These are phyloP conservation scores for Stellera chamaejasme DNA, from an alignment of 345 rosid species.

Conservation along the genomic window DNA sequence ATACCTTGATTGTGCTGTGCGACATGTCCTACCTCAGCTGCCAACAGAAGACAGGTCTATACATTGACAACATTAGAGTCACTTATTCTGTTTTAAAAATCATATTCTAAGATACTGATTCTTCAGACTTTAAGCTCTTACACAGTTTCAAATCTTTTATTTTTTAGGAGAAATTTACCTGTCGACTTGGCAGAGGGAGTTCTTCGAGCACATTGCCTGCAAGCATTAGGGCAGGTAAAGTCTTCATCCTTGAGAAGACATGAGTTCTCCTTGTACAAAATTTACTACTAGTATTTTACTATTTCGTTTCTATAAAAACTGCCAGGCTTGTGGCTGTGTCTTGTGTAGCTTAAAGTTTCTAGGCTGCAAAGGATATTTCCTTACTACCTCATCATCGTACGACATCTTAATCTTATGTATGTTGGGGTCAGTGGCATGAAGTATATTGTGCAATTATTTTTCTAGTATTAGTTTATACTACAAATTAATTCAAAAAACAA, in stretches of 20 bases:
- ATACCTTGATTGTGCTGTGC: slow-evolving; percentile 87
- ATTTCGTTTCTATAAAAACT: too few species aligned
- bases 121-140: slow-evolving; percentile 2
- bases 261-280: too few species aligned
- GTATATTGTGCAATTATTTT: too few species aligned
- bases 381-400: too few species aligned
- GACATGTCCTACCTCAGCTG: slow-evolving; percentile 83
- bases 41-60: slow-evolving; percentile 65
- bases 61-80: slow-evolving; percentile 9
- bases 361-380: too few species aligned
- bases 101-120: slow-evolving; percentile 3
- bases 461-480: too few species aligned
- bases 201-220: slow-evolving; percentile 86
- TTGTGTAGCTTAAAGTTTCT: too few species aligned
- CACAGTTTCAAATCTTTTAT: slow-evolving; percentile 12
- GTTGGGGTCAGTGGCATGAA: too few species aligned
- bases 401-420: too few species aligned
- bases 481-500: too few species aligned
- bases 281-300: too few species aligned
- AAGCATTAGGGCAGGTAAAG: slow-evolving; percentile 90
- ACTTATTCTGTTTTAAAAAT: slow-evolving; percentile 7
- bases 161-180: slow-evolving; percentile 78
- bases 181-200: slow-evolving; percentile 93
- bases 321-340: too few species aligned
- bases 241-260: slow-evolving; percentile 14